These are phyloP conservation scores for Starmerella geochares DNA, from an alignment of 805 yeast genomes.

Conservation along the genomic window DNA sequence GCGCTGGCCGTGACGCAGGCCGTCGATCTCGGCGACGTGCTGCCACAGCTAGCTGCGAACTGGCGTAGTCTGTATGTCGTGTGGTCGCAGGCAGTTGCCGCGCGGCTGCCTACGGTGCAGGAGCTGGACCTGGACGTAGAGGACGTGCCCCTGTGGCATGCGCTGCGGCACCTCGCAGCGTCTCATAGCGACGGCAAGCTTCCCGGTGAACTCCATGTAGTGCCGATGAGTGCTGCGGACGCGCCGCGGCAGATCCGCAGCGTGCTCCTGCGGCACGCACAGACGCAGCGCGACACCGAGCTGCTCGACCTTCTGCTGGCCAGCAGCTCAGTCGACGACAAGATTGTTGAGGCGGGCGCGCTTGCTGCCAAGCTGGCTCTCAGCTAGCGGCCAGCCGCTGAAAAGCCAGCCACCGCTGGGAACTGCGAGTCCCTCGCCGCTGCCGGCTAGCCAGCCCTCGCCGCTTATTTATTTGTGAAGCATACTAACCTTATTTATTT, in stretches of 20 bases:
- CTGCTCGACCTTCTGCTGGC: slow-evolving; percentile 10
- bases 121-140: neutral
- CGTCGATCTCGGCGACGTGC: slow-evolving; percentile 3
- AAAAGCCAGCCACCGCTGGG: no score
- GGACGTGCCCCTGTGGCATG: slow-evolving; percentile 3
- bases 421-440: no score
- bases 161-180: slow-evolving; percentile 5
- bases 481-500: no score
- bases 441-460: no score
- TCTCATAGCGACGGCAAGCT: slow-evolving; percentile 1
- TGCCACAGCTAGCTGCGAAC: neutral
- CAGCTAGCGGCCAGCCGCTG: slow-evolving; percentile 5
- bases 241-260: slow-evolving; percentile 16
- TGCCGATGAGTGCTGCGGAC: slow-evolving; percentile 3
- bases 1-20: slow-evolving; percentile 19
- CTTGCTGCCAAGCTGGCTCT: slow-evolving; percentile 13
- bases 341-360: slow-evolving; percentile 9
- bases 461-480: no score
- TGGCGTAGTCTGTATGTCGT: slow-evolving; percentile 14
- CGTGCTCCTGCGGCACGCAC: slow-evolving; percentile 12
- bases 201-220: slow-evolving; percentile 2
- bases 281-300: slow-evolving; percentile 1
- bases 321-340: slow-evolving; percentile 7
- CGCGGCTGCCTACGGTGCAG: neutral
- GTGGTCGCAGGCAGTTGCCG: slow-evolving; percentile 7